Evolutionary conservation across 768 basidiomycete genomes (phyloP).

Genomic region (Clitopilus hobsonii): DNA sequence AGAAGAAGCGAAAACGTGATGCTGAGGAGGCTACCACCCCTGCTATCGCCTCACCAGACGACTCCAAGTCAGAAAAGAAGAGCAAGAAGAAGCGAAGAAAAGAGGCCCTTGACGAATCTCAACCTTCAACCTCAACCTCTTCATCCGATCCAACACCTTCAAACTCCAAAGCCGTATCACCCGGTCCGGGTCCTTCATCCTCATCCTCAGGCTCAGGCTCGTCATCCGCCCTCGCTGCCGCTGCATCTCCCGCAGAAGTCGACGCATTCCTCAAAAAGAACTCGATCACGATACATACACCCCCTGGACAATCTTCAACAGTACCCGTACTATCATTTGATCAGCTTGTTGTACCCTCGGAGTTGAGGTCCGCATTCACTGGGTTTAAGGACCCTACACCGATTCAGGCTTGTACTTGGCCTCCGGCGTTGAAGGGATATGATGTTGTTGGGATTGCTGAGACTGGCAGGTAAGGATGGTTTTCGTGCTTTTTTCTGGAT

Average conservation of each 20-base stretch:
- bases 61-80: slow-evolving; percentile 21
- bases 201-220: too few species aligned
- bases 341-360: slow-evolving; percentile 60
- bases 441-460: slow-evolving; percentile 96
- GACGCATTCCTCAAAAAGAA: slow-evolving; percentile 68
- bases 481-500: background rate
- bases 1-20: slow-evolving; percentile 38
- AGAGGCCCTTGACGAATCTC: slow-evolving; percentile 18
- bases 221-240: slow-evolving; percentile 9
- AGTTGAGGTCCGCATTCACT: slow-evolving; percentile 58
- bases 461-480: slow-evolving; percentile 72
- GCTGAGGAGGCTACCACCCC: slow-evolving; percentile 13
- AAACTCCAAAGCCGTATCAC: slow-evolving; percentile 12
- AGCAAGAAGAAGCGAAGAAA: slow-evolving; percentile 39
- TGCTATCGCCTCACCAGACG: slow-evolving; percentile 9
- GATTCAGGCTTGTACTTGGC: slow-evolving; percentile 95
- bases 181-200: too few species aligned
- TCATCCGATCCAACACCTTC: slow-evolving; percentile 10
- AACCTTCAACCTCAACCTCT: slow-evolving; percentile 11
- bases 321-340: slow-evolving; percentile 72
- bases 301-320: slow-evolving; percentile 37
- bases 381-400: slow-evolving; percentile 88
- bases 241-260: slow-evolving; percentile 33
- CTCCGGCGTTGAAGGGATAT: slow-evolving; percentile 71
- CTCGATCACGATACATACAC: slow-evolving; percentile 65